Evolutionary conservation across 2,329 filamentous ascomycete genomes (phyloP).

Genomic region (Aspergillus versicolor): DNA sequence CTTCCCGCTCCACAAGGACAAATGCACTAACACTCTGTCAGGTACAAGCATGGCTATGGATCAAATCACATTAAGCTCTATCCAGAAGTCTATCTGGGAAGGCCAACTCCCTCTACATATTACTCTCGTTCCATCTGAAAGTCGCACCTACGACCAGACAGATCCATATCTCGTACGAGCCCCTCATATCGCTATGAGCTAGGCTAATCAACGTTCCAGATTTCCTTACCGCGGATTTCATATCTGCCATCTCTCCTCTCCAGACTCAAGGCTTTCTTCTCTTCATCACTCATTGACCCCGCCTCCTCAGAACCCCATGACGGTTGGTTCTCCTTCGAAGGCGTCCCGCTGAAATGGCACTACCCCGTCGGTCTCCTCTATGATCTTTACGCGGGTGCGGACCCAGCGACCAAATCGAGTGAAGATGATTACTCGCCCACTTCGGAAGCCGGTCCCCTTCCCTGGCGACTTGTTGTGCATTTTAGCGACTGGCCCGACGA

Average conservation of each 20-base stretch:
- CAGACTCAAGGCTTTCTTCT: constrained; percentile 63
- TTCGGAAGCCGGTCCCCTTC: constrained; percentile 39
- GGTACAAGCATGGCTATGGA: constrained; percentile 2
- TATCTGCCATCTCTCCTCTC: constrained; percentile 67
- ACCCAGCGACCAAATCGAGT: constrained; percentile 37
- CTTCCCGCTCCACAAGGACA: background rate
- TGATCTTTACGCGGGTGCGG: constrained; percentile 64
- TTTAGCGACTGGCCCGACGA: constrained; percentile 59
- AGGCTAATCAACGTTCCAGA: constrained; percentile 34
- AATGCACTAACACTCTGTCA: constrained; percentile 1
- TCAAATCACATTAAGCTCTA: constrained; percentile 27
- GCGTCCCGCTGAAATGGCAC: constrained; percentile 70
- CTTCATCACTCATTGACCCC: constrained; percentile 57
- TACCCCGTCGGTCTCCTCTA: constrained; percentile 68
- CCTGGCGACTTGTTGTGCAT: constrained; percentile 65
- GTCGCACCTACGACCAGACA: constrained; percentile 58
- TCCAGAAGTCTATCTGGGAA: constrained; percentile 55
- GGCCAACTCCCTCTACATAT: constrained; percentile 62
- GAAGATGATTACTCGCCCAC: constrained; percentile 16
- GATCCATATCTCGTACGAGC: constrained; percentile 58
- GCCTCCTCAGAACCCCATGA: constrained; percentile 50
- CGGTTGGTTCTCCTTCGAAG: constrained; percentile 67
- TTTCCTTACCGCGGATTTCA: constrained; percentile 64
- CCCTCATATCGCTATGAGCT: background rate
- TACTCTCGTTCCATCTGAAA: constrained; percentile 58